Base-by-base conservation (phyloP, 2,329 filamentous ascomycete species). In the Exophiala sideris region DNA sequence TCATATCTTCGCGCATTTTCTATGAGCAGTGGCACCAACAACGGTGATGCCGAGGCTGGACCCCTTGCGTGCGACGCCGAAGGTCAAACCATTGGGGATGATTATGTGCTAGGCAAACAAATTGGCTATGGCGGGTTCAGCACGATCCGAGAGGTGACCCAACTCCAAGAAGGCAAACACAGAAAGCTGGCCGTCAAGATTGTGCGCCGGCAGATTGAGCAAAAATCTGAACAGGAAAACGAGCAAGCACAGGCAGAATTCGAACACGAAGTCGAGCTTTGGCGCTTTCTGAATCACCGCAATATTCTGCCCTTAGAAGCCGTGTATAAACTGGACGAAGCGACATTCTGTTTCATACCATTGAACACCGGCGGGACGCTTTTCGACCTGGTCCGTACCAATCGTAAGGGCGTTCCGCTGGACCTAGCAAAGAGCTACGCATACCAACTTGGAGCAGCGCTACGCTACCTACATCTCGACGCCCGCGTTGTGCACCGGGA, bases 301-400 rank as follows among this genome's bases (percentile, higher is more conserved):
- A 79, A 86, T 64, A 79, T 87, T 45, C 69, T 87, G 29, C 78
- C 80, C 0, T 74, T 87, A 6, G 76, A 85, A 54, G 77, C 80
- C 4, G 84, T 86, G 16, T 86, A 84, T 66, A 83, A 84, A 59
- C 85, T 82, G 11, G 80, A 85, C 42, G 85, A 80, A 63, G 84
- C 84, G n/a, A 86, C 83, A 0, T 87, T 84, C 59, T 86, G 83
- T 64, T 85, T 87, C 66, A 87, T 84, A 52, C 80, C 80, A 53
- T 69, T 86, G 51, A 83, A 82, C 59, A 78, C 79, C 29, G 83
- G 83, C 38, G 84, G 84, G 2, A 86, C 83, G 2, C 72, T 87
- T 7, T 85, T 83, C 62, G 84, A 87, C 58, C 65, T 85, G 12
- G 72, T 87, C 18, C 79, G 79, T 44, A 73, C 77, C 45, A 78